Conservation (phyloP, 75 land plant species). For the Ceratopteris richardii region DNA sequence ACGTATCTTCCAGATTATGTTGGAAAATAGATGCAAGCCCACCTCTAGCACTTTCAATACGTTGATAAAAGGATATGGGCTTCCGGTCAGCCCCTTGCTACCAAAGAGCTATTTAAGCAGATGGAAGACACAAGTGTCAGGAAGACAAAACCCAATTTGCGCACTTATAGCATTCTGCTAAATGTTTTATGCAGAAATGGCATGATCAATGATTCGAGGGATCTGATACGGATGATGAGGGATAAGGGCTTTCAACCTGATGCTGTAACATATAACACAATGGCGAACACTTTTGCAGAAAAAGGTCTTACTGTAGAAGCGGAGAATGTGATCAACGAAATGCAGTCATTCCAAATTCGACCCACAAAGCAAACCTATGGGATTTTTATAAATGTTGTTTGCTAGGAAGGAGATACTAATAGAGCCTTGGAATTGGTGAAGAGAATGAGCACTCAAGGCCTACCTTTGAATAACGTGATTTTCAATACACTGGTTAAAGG, state of each 20-base stretch:
- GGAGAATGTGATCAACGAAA: constrained; percentile 55
- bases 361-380: constrained; percentile 85
- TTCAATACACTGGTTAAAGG: constrained; percentile 84
- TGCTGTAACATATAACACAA: constrained; percentile 74
- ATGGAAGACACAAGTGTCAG: constrained; percentile 30
- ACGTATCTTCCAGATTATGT: constrained; percentile 51
- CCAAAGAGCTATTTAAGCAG: constrained; percentile 40
- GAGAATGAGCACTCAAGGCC: constrained; percentile 50
- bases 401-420: constrained; percentile 52
- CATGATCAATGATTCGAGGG: constrained; percentile 51
- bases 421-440: constrained; percentile 51
- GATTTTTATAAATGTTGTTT: constrained; percentile 62
- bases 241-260: constrained; percentile 63
- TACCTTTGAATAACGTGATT: constrained; percentile 57
- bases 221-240: constrained; percentile 53
- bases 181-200: constrained; percentile 65
- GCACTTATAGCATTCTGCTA: constrained; percentile 68
- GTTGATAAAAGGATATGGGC: constrained; percentile 80
- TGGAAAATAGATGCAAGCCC: constrained; percentile 55
- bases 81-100: constrained; percentile 51
- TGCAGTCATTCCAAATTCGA: constrained; percentile 44
- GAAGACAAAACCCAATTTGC: constrained; percentile 46
- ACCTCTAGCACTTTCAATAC: constrained; percentile 63
- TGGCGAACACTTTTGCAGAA: constrained; percentile 73
- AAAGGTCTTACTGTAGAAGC: constrained; percentile 49